A percentile compares a stretch with the other conserved stretches of the same genome.
Conservation (phyloP, 2,329 filamentous ascomycete species). For the Penicillium paneum region DNA sequence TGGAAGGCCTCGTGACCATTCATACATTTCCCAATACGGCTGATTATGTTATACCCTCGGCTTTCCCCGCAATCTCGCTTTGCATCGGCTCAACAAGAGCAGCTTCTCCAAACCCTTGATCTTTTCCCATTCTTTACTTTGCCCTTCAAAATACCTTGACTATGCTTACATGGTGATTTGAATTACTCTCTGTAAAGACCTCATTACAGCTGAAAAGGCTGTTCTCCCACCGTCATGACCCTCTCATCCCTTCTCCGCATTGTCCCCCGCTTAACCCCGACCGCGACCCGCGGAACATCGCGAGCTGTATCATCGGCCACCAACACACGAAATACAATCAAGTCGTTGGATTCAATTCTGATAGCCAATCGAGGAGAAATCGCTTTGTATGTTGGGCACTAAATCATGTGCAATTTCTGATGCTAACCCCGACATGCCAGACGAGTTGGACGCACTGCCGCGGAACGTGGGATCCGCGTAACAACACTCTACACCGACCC, state of each 20-base stretch:
- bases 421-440: slow-evolving; percentile 30
- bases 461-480: slow-evolving; percentile 83
- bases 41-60: slow-evolving; percentile 10
- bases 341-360: slow-evolving; percentile 69
- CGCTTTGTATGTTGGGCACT: slow-evolving; percentile 57
- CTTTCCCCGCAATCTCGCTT: slow-evolving; percentile 39
- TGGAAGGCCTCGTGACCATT: neutral
- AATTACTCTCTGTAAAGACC: neutral
- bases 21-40: neutral
- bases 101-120: slow-evolving; percentile 9
- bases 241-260: slow-evolving; percentile 42
- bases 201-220: slow-evolving; percentile 11
- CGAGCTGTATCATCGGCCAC: slow-evolving; percentile 32
- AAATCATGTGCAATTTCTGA: neutral
- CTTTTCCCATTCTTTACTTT: slow-evolving; percentile 4
- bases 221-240: slow-evolving; percentile 28
- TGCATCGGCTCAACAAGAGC: slow-evolving; percentile 33
- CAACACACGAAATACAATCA: slow-evolving; percentile 24
- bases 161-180: slow-evolving; percentile 11
- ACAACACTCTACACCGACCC: slow-evolving; percentile 95
- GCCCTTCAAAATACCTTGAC: slow-evolving; percentile 2
- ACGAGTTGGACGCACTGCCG: slow-evolving; percentile 83
- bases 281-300: slow-evolving; percentile 27
- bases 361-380: slow-evolving; percentile 98
- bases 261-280: slow-evolving; percentile 34